Conservation (phyloP, 2,329 filamentous ascomycete species). For the Phialophora verrucosa region DNA sequence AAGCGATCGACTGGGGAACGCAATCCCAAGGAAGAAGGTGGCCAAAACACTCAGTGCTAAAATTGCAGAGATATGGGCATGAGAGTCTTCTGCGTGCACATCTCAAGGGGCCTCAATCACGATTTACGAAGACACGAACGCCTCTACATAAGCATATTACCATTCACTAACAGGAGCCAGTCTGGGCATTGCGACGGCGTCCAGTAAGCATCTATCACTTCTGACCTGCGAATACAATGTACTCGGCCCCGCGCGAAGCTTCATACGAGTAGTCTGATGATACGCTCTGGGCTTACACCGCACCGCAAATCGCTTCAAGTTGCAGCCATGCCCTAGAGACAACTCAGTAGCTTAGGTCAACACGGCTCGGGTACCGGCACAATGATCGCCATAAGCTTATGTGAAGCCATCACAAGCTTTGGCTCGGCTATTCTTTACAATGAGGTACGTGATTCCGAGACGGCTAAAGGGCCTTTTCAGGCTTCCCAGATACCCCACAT, state of each 20-base stretch:
- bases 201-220: not conserved
- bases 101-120: not conserved
- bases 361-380: not conserved
- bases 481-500: slow-evolving; percentile 15
- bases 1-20: slow-evolving; percentile 58
- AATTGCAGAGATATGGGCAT: slow-evolving; percentile 42
- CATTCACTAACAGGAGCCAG: not conserved
- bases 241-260: not conserved
- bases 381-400: not conserved
- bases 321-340: not conserved
- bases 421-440: not conserved
- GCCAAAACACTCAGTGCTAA: slow-evolving; percentile 68
- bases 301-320: not conserved
- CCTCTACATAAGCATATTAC: not conserved
- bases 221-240: not conserved
- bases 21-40: slow-evolving; percentile 71
- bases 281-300: not conserved
- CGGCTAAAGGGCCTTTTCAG: not conserved
- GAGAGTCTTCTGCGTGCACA: not conserved
- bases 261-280: not conserved
- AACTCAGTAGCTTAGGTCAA: not conserved
- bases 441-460: not conserved
- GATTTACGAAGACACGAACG: not conserved
- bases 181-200: not conserved
- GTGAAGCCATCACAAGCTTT: not conserved